Conservation (phyloP, 139 green algal species). For the Tetradesmus obliquus region DNA sequence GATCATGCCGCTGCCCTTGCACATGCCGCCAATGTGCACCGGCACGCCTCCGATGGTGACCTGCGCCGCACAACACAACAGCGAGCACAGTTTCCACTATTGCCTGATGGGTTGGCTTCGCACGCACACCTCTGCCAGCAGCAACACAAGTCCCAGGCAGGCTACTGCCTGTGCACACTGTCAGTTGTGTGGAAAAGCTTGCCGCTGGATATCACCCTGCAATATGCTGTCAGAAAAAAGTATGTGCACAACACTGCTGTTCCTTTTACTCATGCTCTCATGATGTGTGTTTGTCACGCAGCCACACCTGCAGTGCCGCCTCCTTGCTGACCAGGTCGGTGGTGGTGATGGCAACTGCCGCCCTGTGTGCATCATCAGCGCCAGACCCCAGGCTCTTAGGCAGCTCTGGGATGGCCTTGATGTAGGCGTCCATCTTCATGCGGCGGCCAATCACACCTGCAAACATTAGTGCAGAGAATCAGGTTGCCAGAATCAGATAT, state of each 20-base stretch:
- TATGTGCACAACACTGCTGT: not conserved
- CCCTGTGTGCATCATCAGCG: slow-evolving; percentile 76
- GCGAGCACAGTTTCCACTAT: slow-evolving; percentile 68
- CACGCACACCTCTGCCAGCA: not conserved
- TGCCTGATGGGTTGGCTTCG: not conserved
- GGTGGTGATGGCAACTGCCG: slow-evolving; percentile 93
- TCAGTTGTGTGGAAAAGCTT: no score
- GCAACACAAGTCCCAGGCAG: no score
- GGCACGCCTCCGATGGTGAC: slow-evolving; percentile 44
- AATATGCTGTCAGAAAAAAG: no score
- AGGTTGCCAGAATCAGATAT: not conserved
- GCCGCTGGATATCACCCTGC: no score
- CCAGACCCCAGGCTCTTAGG: slow-evolving; percentile 63
- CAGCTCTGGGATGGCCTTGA: slow-evolving; percentile 85
- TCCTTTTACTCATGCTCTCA: not conserved
- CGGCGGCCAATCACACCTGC: slow-evolving; percentile 95
- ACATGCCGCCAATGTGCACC: slow-evolving; percentile 92
- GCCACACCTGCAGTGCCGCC: slow-evolving; percentile 80
- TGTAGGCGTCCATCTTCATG: slow-evolving; percentile 94
- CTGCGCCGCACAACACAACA: slow-evolving; percentile 90
- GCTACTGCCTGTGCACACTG: no score
- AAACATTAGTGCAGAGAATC: not conserved
- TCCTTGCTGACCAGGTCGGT: slow-evolving; percentile 90
- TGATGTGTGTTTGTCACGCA: no score
- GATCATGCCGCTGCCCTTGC: slow-evolving; percentile 99